Evolutionary conservation across 805 yeast genomes (phyloP).

Genomic region (baker's yeast (Saccharomyces cerevisiae)): DNA sequence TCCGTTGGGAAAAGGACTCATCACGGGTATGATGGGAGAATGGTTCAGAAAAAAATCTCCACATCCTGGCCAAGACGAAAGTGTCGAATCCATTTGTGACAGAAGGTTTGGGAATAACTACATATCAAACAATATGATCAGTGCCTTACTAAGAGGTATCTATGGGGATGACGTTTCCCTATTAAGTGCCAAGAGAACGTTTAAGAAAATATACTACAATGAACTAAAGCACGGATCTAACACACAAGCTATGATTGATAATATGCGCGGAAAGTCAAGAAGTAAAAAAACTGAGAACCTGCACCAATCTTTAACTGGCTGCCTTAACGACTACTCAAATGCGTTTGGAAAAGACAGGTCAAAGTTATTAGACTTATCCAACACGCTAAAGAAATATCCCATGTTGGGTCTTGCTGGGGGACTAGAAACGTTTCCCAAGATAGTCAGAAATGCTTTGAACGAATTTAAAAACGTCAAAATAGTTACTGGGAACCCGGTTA

Average conservation of each 20-base stretch:
- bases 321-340: conserved; percentile 34
- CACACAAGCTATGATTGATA: conserved; percentile 37
- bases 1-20: conserved; percentile 39
- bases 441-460: conserved; percentile 34
- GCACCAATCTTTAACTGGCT: conserved; percentile 14
- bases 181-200: conserved; percentile 56
- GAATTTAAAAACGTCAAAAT: conserved; percentile 30
- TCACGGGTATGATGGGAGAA: conserved; percentile 42
- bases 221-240: conserved; percentile 58
- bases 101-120: conserved; percentile 57
- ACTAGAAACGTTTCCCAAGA: conserved; percentile 43
- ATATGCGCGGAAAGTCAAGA: conserved; percentile 20
- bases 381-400: conserved; percentile 45
- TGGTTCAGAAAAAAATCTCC: conserved; percentile 32
- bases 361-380: conserved; percentile 32
- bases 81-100: conserved; percentile 54
- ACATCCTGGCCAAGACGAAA: conserved; percentile 47
- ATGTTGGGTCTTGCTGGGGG: conserved; percentile 55
- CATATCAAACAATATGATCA: conserved; percentile 48
- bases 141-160: conserved; percentile 83
- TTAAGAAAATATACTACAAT: conserved; percentile 46
- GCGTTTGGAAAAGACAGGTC: conserved; percentile 33
- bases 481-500: conserved; percentile 9
- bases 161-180: conserved; percentile 76
- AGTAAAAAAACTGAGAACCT: background rate